Evolutionary conservation across 2,329 filamentous ascomycete genomes (phyloP), one percentile per base, ranked within the genome.

Genomic region (Colletotrichum eremochloae): DNA sequence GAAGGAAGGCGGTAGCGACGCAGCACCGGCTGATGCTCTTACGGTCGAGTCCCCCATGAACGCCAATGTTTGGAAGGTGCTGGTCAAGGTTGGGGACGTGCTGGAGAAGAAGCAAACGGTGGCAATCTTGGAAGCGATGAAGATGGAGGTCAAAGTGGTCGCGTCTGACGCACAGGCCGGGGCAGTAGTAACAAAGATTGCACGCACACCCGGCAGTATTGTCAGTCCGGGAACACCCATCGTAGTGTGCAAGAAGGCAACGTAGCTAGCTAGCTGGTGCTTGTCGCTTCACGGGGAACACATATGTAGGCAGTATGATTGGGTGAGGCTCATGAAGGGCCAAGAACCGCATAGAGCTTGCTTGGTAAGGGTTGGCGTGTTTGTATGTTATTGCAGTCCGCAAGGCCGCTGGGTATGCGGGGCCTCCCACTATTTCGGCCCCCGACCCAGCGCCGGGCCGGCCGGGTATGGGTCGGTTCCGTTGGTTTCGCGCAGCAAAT

Each of bases 51-150:
- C 83, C 0, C 83, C 83, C 0, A 78, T 86, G 48, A 83, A 85
- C 46, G 87, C 87, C 8, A 89, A 86, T 68, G 83, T 89, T 0
- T 89, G 87, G 86, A 89, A 89, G 72, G 79, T 89, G 1, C 76
- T 83, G 8, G 81, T 85, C 4, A 75, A 82, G 18, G 80, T 82
- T 38, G 85, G 85, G 0, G 80, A 86, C 15, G 65, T 75, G 1
- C 55, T 89, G 3, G 78, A 82, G 15, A 78, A 82, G 14, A 83
- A 83, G 9, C 81, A 87, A 33, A 76, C 83, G 0, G 81, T 86
- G 1, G 78, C 82, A 1, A 84, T 89, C 3, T 79, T 89, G 3
- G 87, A 89, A 68, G 87, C 87, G 0, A 89, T 89, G 87, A 89
- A 89, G 76, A 84, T 89, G 80, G 88, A 89, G 74, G 86, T 89